Evolutionary conservation across 2,329 filamentous ascomycete species (phyloP), one percentile per base, ranked within the genome.

Genomic region (Ceratocystiopsis brevicomis): DNA sequence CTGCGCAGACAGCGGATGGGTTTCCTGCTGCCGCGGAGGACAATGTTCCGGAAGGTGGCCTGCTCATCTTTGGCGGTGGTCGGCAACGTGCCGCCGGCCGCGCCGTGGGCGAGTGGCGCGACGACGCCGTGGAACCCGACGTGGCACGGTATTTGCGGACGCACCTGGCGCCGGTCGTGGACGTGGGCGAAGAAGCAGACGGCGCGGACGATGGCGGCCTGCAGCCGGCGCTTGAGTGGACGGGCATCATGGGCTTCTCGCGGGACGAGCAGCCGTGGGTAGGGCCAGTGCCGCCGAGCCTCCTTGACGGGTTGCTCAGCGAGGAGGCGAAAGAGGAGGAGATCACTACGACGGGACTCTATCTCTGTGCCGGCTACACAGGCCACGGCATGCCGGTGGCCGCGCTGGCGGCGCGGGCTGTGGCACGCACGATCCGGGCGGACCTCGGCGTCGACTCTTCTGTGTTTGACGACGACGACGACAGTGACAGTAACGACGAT

Each of bases 341-440:
- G 33, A 37, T 33, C 19, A 59, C 69, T 19, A 18, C 15, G 25
- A 21, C 16, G 16, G 76, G 76, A 0, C 50, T 83, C 43, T 84
- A 67, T 62, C 49, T 84, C 13, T 69, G 68, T 47, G 78, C 68
- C 3, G 80, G 76, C 3, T 84, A 79, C 53, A 79, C 77, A 6
- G 78, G 76, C 0, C 81, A 87, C 56, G 82, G 82, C 0, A 85
- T 86, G 80, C 79, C 81, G 17, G 76, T 78, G 51, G 74, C 78
- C 15, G 76, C 76, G 48, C 60, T 83, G 37, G 76, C 71, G 51
- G 81, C 70, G 2, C 71, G 75, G 46, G 73, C 73, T 1, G 70
- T 73, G 13, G 78, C 73, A 11, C 60, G 69, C 39, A 69, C 79
- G 64, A 71, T 82, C 18, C 53, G 13, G 52, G 51, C 53, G 13